Base-by-base conservation (phyloP, 2,329 filamentous ascomycete species). In the Colletotrichum tropicale region DNA sequence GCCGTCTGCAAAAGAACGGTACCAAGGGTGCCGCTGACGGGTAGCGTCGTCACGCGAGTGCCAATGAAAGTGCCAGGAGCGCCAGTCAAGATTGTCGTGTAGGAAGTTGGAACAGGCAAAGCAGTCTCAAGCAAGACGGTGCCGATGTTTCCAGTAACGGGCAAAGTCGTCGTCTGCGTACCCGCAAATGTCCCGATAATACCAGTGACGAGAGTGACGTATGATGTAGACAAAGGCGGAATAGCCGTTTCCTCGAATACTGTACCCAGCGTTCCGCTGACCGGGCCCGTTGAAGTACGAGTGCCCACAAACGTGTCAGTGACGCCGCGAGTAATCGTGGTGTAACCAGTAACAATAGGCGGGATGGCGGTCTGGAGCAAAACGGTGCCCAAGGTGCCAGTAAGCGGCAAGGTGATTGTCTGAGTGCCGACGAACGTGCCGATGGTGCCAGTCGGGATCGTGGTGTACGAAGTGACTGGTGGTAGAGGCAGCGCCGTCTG, bases 121-220 rank as follows among this genome's bases (percentile, higher is more conserved):
- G 72, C 72, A 1, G 72, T 75, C 38, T 75, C 28, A 12, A 75
- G 55, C 3, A 75, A 34, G 1, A 75, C 72, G 9, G 72, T 75
- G 71, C 66, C 4, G 70, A 13, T 3, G 24, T 24, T 61, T 7
- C 71, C 66, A 6, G 36, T 43, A 0, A 60, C 52, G 4, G 70
- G 70, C 4, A 73, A 8, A 2, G 71, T 74, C 0, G 66, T 65
- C 2, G 56, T 21, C 21, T 30, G 70, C 3, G 70, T 73, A 1
- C 70, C 70, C 1, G 58, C 15, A 24, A 73, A 73, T 3, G 70
- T 52, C 8, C 71, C 71, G 2, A 62, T 18, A 3, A 64, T 2
- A 9, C 71, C 71, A 7, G 71, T 48, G 1, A 48, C 28, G 18
- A 72, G 28, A 4, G 62, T 72, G n/a, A 56, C 13, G n/a, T 43